Evolutionary conservation across 805 yeast species (phyloP).

Genomic region (Wickerhamiella occidentalis): DNA sequence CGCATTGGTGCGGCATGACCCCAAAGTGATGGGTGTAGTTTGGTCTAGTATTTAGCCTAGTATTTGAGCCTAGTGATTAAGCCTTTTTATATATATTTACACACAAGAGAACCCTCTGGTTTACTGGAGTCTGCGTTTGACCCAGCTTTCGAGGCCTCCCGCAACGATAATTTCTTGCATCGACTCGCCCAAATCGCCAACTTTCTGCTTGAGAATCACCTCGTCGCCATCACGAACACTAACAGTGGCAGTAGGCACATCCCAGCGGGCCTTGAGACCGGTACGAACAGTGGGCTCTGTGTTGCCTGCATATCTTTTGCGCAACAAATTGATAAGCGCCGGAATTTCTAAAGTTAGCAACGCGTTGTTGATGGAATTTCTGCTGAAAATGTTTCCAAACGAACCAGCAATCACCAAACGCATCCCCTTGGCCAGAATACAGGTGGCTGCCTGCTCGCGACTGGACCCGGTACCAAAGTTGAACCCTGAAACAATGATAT

Average conservation of each 20-base stretch:
- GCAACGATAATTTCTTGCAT: slow-evolving; percentile 92
- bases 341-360: slow-evolving; percentile 89
- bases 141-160: slow-evolving; percentile 99
- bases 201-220: slow-evolving; percentile 66
- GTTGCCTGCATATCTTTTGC: slow-evolving; percentile 48
- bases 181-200: slow-evolving; percentile 90
- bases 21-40: too few relatives aligned
- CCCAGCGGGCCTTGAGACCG: slow-evolving; percentile 88
- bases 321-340: slow-evolving; percentile 59
- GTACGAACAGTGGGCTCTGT: slow-evolving; percentile 83
- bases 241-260: slow-evolving; percentile 74
- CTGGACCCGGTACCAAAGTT: slow-evolving; percentile 98
- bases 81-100: too few relatives aligned
- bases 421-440: slow-evolving; percentile 87
- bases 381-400: slow-evolving; percentile 88
- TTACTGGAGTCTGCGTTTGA: slow-evolving; percentile 23
- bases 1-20: too few relatives aligned
- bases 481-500: slow-evolving; percentile 81
- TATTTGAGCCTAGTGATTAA: too few relatives aligned
- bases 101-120: too few relatives aligned
- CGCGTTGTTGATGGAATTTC: slow-evolving; percentile 96
- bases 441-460: slow-evolving; percentile 99
- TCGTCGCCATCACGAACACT: slow-evolving; percentile 43
- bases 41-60: too few relatives aligned
- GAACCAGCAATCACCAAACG: slow-evolving; percentile 91